These are phyloP conservation scores for Globisporangium mamillatum DNA, from an alignment of 352 stramenopile genomes.

Conservation along the genomic window DNA sequence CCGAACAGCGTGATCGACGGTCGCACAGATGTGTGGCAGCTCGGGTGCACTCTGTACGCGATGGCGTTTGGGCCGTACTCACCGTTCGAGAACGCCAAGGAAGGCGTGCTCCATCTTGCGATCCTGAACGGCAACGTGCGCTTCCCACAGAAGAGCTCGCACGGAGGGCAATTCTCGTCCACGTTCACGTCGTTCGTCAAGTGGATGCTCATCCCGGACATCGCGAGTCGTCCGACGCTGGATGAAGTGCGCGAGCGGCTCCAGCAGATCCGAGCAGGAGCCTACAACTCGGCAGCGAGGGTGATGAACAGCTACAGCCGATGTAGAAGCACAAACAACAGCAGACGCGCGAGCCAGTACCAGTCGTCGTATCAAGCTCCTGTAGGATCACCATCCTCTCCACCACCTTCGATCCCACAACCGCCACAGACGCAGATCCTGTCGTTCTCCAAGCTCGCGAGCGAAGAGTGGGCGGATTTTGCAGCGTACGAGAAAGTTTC, in stretches of 20 bases:
- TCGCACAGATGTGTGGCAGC: constrained; percentile 88
- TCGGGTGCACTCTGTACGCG: constrained; percentile 89
- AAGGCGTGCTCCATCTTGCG: constrained; percentile 51
- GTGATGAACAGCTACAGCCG: not conserved
- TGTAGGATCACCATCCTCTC: not conserved
- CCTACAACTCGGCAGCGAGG: not conserved
- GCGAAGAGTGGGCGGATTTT: constrained; percentile 34
- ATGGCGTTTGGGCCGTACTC: constrained; percentile 89
- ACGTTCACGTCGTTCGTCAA: constrained; percentile 59
- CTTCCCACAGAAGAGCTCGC: constrained; percentile 33
- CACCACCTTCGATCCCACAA: not conserved
- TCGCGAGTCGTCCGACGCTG: constrained; percentile 57
- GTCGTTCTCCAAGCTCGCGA: constrained; percentile 18
- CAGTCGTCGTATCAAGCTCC: not conserved
- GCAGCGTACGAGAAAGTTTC: constrained; percentile 22
- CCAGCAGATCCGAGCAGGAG: constrained; percentile 15
- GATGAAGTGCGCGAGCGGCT: constrained; percentile 36
- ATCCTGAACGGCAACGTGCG: constrained; percentile 71
- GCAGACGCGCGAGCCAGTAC: not conserved
- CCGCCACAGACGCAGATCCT: constrained; percentile 16
- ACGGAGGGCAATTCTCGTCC: constrained; percentile 36
- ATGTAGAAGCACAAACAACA: not conserved
- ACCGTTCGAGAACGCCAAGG: constrained; percentile 78
- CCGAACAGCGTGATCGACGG: constrained; percentile 40
- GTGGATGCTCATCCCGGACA: constrained; percentile 69